A percentile compares a stretch with the other conserved stretches of the same genome.
Conservation (phyloP, 129 eudicot species). For the Lactuca saligna region DNA sequence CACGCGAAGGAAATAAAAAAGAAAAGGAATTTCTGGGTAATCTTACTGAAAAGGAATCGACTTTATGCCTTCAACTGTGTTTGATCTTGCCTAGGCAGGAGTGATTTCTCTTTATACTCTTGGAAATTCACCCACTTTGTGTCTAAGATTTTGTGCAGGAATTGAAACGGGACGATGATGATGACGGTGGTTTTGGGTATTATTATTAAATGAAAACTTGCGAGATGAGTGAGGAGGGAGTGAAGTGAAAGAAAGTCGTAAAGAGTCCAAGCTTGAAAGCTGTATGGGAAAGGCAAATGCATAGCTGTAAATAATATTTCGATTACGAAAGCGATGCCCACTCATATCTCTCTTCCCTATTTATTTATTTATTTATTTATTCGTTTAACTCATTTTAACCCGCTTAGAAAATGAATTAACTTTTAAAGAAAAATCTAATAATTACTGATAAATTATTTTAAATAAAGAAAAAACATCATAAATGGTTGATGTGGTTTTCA, state of each 20-base stretch:
- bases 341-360: neutral
- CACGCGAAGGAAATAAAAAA: neutral
- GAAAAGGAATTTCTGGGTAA: neutral
- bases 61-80: conserved; percentile 16
- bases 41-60: conserved; percentile 24
- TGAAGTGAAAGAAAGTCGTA: conserved; percentile 31
- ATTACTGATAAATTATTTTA: no score
- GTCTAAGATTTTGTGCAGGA: conserved; percentile 19
- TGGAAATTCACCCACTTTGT: neutral
- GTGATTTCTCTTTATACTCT: neutral
- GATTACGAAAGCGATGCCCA: conserved; percentile 35
- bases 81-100: conserved; percentile 15
- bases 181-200: conserved; percentile 15
- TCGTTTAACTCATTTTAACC: no score
- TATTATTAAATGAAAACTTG: neutral
- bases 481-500: no score
- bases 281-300: conserved; percentile 13
- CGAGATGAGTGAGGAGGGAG: conserved; percentile 11
- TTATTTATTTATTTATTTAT: neutral
- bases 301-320: conserved; percentile 27
- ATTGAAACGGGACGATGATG: conserved; percentile 11
- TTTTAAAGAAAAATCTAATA: no score
- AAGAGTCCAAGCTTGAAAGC: conserved; percentile 22
- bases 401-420: no score
- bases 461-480: no score